Percentiles rank a stretch among this genome's conserved stretches.
phyloP scores from a whole-genome alignment of 257 asterid genomes.

The Lantana camara region DNA sequence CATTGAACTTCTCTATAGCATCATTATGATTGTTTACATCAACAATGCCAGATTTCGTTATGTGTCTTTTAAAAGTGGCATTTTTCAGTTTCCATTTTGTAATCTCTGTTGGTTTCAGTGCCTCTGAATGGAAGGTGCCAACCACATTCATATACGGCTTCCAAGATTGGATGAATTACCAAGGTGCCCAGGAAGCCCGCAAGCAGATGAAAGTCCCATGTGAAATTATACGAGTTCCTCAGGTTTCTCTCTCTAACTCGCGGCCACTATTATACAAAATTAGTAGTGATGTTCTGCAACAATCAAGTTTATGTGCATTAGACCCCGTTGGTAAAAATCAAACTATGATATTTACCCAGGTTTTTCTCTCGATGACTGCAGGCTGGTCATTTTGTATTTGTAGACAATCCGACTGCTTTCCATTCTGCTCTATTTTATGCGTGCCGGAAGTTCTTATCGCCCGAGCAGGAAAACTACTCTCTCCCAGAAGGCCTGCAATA shows the following conservation, averaged over 20 bases:
- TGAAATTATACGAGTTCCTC: conserved; percentile 77
- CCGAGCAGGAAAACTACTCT: conserved; percentile 31
- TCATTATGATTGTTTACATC: neutral
- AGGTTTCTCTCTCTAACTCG: conserved; percentile 43
- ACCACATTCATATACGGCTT: conserved; percentile 78
- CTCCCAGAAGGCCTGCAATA: conserved; percentile 63
- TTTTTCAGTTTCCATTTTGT: neutral
- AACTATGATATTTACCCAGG: conserved; percentile 6
- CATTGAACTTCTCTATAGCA: neutral
- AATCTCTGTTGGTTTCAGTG: conserved; percentile 43
- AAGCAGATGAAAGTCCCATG: conserved; percentile 74
- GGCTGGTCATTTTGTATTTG: conserved; percentile 81
- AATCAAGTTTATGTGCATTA: neutral
- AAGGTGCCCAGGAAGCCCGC: conserved; percentile 77
- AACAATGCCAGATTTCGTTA: neutral
- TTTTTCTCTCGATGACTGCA: conserved; percentile 34
- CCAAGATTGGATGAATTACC: conserved; percentile 82
- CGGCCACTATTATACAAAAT: too few species aligned
- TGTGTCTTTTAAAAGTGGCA: too few species aligned
- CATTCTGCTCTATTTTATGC: conserved; percentile 78
- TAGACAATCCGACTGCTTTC: conserved; percentile 65
- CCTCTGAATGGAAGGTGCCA: conserved; percentile 83
- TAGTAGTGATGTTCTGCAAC: too few species aligned
- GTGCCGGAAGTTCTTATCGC: conserved; percentile 55
- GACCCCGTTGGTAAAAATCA: conserved; percentile 2